Base-by-base conservation (phyloP, 768 basidiomycete genomes). In the Sistotremastrum suecicum region DNA sequence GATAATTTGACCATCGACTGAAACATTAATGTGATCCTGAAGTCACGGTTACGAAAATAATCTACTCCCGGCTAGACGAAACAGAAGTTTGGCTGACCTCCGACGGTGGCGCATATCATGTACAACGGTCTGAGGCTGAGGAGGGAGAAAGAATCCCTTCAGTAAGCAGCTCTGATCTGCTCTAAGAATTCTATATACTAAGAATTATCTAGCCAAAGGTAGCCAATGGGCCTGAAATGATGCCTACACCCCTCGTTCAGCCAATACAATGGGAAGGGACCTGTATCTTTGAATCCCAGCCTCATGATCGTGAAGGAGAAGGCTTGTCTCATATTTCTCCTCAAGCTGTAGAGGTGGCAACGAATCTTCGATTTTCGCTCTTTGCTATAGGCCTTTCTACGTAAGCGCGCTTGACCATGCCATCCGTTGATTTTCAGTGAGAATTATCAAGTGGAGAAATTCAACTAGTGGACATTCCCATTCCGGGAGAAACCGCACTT, bases 21-120 rank as follows among this genome's bases (percentile, higher is more conserved):
- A 45, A 32, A 36, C 3, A 32, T 41, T 10, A 31, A 43, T 3
- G 42, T 45, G 9, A 11, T 29, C 34, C 39, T 37, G 10, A 51
- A 87, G 86, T 85, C 6, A 67, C 69, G n/a, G 70, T 88, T n/a
- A 59, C 60, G 7, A 67, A 76, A 45, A 78, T 90, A n/a, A 56
- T 70, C 29, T 65, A 76, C 54, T 75, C 76, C 37, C 69, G 74
- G 45, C 56, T 64, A 3, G 72, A 75, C 28, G 75, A 75, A 28
- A 72, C 77, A 8, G 87, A 89, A 60, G 76, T 76, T 0, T 90
- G 87, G 87, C 72, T 86, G 41, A 85, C 86, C 2, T 85, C 83
- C 5, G 87, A 90, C 50, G 87, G 87, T 36, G 65, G 85, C 54
- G 83, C 73, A 7, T 90, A 90, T 56, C 74, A 87, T 50, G 84